phyloP scores from a whole-genome alignment of 768 basidiomycete genomes.

The Naganishia vaughanmartiniae region DNA sequence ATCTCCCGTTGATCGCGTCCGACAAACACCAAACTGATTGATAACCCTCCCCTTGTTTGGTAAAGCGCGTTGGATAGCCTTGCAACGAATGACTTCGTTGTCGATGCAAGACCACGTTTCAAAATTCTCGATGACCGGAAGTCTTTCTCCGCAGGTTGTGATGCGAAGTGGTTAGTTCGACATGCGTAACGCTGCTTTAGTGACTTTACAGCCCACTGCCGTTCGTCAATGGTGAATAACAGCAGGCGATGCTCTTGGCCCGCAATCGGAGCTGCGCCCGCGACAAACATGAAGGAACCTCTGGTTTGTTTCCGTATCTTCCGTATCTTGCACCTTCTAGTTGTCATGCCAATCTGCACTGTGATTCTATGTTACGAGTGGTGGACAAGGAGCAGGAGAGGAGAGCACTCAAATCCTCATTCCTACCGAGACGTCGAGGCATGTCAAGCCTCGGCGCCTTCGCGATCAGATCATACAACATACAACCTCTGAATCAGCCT shows the following conservation, averaged over 20 bases:
- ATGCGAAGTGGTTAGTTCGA: too few species aligned
- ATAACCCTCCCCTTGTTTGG: neutral
- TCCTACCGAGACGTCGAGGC: too few species aligned
- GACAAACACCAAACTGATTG: neutral
- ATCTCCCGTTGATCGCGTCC: neutral
- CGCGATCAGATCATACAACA: too few species aligned
- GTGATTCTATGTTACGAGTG: neutral
- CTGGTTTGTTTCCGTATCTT: neutral
- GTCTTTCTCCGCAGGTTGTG: neutral
- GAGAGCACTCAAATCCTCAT: too few species aligned
- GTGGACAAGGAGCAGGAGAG: too few species aligned
- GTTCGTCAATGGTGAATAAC: neutral
- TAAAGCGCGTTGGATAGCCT: neutral
- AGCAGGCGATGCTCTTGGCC: neutral
- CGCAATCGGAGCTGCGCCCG: neutral
- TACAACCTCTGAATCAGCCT: too few species aligned
- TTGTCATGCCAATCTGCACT: neutral
- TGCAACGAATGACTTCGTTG: neutral
- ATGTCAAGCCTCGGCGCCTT: too few species aligned
- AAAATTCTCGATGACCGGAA: neutral
- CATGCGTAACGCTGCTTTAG: neutral
- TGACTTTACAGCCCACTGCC: neutral
- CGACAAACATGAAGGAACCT: neutral
- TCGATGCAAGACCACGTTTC: neutral
- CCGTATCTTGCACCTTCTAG: neutral